These are phyloP conservation scores for Fusarium phyllophilum DNA, from an alignment of 2,329 filamentous ascomycete genomes.

Conservation along the genomic window DNA sequence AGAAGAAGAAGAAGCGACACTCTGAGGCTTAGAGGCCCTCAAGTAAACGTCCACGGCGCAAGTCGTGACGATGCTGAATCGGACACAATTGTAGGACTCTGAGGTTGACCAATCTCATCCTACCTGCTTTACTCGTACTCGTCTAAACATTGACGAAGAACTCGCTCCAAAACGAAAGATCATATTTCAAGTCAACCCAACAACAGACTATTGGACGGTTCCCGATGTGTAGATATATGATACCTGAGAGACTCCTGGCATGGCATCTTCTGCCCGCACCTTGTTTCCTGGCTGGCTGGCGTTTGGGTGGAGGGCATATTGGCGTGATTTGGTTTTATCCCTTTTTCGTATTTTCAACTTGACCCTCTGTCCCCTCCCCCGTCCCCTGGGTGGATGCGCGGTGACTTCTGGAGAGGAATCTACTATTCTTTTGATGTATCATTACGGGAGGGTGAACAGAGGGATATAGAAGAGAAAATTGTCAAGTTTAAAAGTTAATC, in stretches of 20 bases:
- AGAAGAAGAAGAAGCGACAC: constrained; percentile 61
- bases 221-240: constrained; percentile 48
- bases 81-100: constrained; percentile 25
- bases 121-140: constrained; percentile 43
- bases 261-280: constrained; percentile 43
- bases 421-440: constrained; percentile 24
- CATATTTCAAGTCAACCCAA: constrained; percentile 34
- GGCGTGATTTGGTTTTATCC: constrained; percentile 48
- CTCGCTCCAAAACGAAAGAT: constrained; percentile 32
- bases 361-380: constrained; percentile 29
- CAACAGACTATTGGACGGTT: constrained; percentile 40
- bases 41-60: constrained; percentile 28
- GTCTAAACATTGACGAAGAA: constrained; percentile 43
- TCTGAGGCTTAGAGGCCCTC: constrained; percentile 47
- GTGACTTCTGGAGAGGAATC: constrained; percentile 12
- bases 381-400: constrained; percentile 15
- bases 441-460: constrained; percentile 21
- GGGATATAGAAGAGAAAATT: constrained; percentile 35
- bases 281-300: constrained; percentile 48
- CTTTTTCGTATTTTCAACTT: constrained; percentile 41
- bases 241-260: constrained; percentile 49
- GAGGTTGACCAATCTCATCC: constrained; percentile 24
- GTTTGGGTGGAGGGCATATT: constrained; percentile 49
- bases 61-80: constrained; percentile 36
- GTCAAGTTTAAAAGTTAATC: constrained; percentile 39